A percentile compares a stretch with the other conserved stretches of the same genome.
These are phyloP conservation scores for Vanilla planifolia DNA, from an alignment of 106 monocot species.

Conservation along the genomic window DNA sequence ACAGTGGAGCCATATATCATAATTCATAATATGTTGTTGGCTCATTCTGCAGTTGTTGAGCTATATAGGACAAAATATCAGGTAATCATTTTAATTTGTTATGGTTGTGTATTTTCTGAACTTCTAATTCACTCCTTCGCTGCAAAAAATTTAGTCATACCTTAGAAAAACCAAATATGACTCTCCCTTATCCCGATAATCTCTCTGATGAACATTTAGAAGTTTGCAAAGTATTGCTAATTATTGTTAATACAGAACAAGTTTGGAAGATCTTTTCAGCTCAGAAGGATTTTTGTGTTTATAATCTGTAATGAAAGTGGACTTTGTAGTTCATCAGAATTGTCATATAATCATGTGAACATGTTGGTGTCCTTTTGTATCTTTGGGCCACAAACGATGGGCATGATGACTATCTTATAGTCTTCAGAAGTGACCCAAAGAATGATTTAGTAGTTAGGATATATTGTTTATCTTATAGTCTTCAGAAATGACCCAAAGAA, in stretches of 20 bases:
- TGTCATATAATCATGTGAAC: too few relatives aligned
- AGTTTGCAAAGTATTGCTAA: too few relatives aligned
- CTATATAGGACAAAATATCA: constrained; percentile 48
- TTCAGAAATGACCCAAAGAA: not conserved
- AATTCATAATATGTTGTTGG: constrained; percentile 31
- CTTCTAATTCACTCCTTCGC: not conserved
- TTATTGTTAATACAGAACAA: too few relatives aligned
- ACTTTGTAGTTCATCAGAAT: too few relatives aligned
- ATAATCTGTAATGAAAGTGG: too few relatives aligned
- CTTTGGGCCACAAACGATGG: not conserved
- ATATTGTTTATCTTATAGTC: not conserved
- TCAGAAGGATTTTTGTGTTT: too few relatives aligned
- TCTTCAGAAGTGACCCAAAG: not conserved
- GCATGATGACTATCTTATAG: not conserved
- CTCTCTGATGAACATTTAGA: not conserved
- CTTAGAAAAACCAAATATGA: not conserved
- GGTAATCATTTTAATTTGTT: too few relatives aligned
- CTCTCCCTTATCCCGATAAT: not conserved
- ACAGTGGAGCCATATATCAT: constrained; percentile 53
- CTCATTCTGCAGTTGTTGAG: constrained; percentile 32
- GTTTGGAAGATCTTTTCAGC: too few relatives aligned
- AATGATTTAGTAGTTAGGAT: not conserved
- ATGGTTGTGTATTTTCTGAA: too few relatives aligned
- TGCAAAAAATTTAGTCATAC: not conserved
- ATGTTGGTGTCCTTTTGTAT: too few relatives aligned